These are phyloP conservation scores for Aspergillus biplanus DNA, from an alignment of 495 filamentous ascomycete species.

Conservation along the genomic window DNA sequence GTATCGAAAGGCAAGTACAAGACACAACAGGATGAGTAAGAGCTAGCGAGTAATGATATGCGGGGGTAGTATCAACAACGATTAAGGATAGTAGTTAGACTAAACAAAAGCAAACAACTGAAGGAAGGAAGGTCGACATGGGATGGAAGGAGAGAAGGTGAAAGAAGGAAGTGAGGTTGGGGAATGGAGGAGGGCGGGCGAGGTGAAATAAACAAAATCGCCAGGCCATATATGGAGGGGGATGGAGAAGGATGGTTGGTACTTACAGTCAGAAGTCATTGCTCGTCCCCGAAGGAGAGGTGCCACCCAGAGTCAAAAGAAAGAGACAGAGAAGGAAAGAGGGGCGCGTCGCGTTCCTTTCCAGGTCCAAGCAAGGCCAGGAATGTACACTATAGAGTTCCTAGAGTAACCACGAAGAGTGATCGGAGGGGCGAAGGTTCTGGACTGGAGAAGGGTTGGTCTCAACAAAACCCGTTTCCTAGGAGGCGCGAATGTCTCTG, in stretches of 20 bases:
- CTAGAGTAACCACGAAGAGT: conserved; percentile 35
- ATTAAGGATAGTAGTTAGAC: conserved; percentile 31
- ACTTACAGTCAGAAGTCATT: conserved; percentile 50
- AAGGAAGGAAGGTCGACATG: conserved; percentile 29
- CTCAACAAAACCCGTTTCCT: conserved; percentile 19
- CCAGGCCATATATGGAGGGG: conserved; percentile 38
- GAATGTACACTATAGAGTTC: conserved; percentile 49
- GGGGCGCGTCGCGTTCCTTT: conserved; percentile 47
- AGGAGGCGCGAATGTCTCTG: conserved; percentile 33
- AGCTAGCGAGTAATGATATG: conserved; percentile 18
- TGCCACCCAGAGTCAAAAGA: conserved; percentile 30
- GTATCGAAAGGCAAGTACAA: conserved; percentile 7
- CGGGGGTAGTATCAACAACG: conserved; percentile 19
- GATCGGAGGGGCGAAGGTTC: conserved; percentile 24
- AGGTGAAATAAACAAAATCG: conserved; percentile 51
- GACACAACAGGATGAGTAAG: conserved; percentile 11
- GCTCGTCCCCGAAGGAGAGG: conserved; percentile 30
- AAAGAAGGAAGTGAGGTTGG: conserved; percentile 28
- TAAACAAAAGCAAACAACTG: conserved; percentile 23
- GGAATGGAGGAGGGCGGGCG: conserved; percentile 32
- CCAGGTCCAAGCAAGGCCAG: conserved; percentile 45
- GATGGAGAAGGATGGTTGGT: conserved; percentile 30
- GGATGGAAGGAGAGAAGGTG: conserved; percentile 19
- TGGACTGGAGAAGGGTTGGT: conserved; percentile 25
- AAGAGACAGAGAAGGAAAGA: conserved; percentile 20